These are phyloP conservation scores for Fusarium temperatum DNA, from an alignment of 2,329 filamentous ascomycete species.

Conservation along the genomic window DNA sequence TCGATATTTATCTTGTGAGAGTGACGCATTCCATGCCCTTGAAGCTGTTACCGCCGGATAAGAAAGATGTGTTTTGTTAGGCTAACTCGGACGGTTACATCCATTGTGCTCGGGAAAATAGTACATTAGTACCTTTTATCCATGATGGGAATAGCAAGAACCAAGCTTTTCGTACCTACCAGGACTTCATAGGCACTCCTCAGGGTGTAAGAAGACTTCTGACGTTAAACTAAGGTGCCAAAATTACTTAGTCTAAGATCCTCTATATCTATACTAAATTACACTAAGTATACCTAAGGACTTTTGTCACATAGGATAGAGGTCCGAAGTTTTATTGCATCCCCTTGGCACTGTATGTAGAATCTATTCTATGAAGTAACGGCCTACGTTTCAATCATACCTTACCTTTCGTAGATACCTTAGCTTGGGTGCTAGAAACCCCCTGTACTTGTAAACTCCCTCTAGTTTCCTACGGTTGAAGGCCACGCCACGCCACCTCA, in stretches of 20 bases:
- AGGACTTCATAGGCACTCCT: neutral
- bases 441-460: neutral
- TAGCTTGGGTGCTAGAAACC: neutral
- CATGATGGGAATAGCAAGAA: neutral
- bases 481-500: neutral
- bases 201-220: too few species aligned
- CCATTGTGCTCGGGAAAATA: neutral
- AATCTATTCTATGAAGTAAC: neutral
- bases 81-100: slow-evolving; percentile 6
- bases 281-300: too few species aligned
- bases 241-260: too few species aligned
- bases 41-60: slow-evolving; percentile 8
- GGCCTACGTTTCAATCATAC: neutral
- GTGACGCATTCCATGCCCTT: slow-evolving; percentile 14
- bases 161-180: neutral
- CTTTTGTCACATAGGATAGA: too few species aligned
- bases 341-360: neutral
- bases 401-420: neutral
- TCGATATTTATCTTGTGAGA: slow-evolving; percentile 10
- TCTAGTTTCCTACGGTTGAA: neutral
- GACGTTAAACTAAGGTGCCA: too few species aligned
- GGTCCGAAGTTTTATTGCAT: too few species aligned
- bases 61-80: neutral
- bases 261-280: too few species aligned
- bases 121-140: neutral